Percentiles rank a stretch among this genome's conserved stretches.
phyloP scores from a whole-genome alignment of 352 stramenopile species.

The Globisporangium ultimum region DNA sequence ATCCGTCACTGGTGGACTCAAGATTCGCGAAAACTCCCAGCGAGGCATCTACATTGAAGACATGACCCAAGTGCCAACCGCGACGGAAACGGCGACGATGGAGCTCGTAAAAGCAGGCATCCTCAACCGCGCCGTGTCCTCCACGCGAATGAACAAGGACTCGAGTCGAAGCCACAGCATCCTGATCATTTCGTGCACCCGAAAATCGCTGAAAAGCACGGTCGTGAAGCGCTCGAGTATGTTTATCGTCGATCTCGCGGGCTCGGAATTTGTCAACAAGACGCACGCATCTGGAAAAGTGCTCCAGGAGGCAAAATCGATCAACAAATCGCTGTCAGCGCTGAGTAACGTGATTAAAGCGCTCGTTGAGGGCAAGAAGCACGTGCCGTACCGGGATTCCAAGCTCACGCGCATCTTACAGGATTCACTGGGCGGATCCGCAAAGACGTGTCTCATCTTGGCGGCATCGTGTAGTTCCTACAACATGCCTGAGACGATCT shows the following conservation, averaged over 20 bases:
- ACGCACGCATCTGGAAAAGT: conserved; percentile 74
- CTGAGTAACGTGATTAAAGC: conserved; percentile 87
- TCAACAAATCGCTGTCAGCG: conserved; percentile 84
- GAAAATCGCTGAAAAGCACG: conserved; percentile 16
- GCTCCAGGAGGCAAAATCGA: conserved; percentile 81
- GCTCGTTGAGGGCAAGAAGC: conserved; percentile 69
- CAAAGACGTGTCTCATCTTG: conserved; percentile 95
- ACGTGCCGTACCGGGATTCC: conserved; percentile 76
- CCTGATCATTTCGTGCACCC: conserved; percentile 55
- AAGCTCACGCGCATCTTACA: conserved; percentile 85
- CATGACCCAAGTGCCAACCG: conserved; percentile 43
- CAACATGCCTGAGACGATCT: conserved; percentile 80
- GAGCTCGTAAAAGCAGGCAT: conserved; percentile 59
- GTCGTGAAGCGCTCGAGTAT: conserved; percentile 51
- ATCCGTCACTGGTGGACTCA: conserved; percentile 33
- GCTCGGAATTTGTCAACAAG: conserved; percentile 85
- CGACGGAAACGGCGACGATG: conserved; percentile 46
- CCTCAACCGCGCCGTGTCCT: conserved; percentile 59
- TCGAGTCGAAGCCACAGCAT: conserved; percentile 78
- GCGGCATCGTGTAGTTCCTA: conserved; percentile 86
- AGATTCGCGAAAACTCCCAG: conserved; percentile 70
- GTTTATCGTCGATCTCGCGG: conserved; percentile 83
- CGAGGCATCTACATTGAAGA: conserved; percentile 76
- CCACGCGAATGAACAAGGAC: conserved; percentile 91
- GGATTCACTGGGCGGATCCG: conserved; percentile 89